Evolutionary conservation across 257 asterid species (phyloP).

Genomic region (Salvia miltiorrhiza): DNA sequence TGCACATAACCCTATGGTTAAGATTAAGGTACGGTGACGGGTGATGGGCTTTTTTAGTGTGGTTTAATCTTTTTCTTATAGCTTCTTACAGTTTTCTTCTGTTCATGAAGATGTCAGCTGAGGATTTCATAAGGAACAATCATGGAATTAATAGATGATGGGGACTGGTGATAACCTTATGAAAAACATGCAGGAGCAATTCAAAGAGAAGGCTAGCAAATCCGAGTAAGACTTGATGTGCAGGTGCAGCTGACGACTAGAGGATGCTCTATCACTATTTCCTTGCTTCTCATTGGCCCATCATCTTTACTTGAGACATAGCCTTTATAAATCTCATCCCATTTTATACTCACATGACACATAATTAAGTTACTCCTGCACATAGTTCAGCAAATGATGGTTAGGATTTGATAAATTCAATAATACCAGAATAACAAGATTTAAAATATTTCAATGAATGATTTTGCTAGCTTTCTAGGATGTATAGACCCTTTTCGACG

Average conservation of each 20-base stretch:
- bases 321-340: slow-evolving; percentile 1
- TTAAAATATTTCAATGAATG: neutral
- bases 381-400: slow-evolving; percentile 10
- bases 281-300: neutral
- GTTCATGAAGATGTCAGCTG: slow-evolving; percentile 84
- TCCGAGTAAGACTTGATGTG: slow-evolving; percentile 97
- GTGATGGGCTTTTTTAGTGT: slow-evolving; percentile 4
- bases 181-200: slow-evolving; percentile 98
- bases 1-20: slow-evolving; percentile 97
- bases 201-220: slow-evolving; percentile 98
- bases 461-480: slow-evolving; percentile 6
- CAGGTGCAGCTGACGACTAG: slow-evolving; percentile 9
- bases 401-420: slow-evolving; percentile 15
- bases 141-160: slow-evolving; percentile 98
- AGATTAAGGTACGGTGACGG: no score
- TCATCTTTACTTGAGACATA: neutral
- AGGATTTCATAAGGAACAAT: slow-evolving; percentile 88
- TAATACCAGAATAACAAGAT: neutral
- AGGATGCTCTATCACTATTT: slow-evolving; percentile 1
- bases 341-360: slow-evolving; percentile 7
- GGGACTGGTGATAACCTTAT: slow-evolving; percentile 85
- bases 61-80: slow-evolving; percentile 11
- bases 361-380: slow-evolving; percentile 2
- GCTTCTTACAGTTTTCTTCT: slow-evolving; percentile 20
- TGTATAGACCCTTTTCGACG: slow-evolving; percentile 22